Evolutionary conservation across 2,329 filamentous ascomycete species (phyloP).

Genomic region (Calonectria pseudoturangicola): DNA sequence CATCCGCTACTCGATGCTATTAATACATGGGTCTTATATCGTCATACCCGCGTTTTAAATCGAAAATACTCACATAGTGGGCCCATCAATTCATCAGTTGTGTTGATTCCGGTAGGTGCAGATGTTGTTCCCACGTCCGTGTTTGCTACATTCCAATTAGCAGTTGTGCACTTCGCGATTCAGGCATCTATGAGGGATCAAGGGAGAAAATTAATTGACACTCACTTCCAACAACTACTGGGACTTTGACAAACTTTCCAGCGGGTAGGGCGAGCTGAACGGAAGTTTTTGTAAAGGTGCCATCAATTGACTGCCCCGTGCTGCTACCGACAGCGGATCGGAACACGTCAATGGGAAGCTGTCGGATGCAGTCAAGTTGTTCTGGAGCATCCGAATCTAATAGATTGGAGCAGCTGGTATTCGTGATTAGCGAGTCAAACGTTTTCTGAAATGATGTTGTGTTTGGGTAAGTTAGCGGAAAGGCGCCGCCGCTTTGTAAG

Average conservation of each 20-base stretch:
- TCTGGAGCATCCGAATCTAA: neutral
- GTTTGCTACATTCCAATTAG: neutral
- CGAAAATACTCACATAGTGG: neutral
- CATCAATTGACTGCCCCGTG: slow-evolving; percentile 14
- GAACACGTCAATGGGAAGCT: slow-evolving; percentile 2
- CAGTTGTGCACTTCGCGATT: too few relatives aligned
- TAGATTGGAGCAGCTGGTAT: neutral
- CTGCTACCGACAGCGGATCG: slow-evolving; percentile 3
- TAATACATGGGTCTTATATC: neutral
- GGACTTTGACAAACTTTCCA: slow-evolving; percentile 1
- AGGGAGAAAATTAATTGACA: too few relatives aligned
- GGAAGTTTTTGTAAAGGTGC: slow-evolving; percentile 4
- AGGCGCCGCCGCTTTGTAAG: slow-evolving; percentile 9
- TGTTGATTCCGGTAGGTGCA: slow-evolving; percentile 4
- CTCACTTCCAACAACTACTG: slow-evolving; percentile 9
- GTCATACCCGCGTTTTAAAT: too few relatives aligned
- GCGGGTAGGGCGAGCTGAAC: slow-evolving; percentile 1
- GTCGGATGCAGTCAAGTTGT: slow-evolving; percentile 7
- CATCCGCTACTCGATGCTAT: neutral
- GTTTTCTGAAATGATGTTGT: slow-evolving; percentile 8
- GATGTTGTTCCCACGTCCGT: slow-evolving; percentile 14
- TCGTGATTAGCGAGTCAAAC: slow-evolving; percentile 6
- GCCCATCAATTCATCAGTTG: slow-evolving; percentile 2
- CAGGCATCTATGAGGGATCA: neutral
- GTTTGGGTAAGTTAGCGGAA: neutral